Percentiles rank a stretch among this genome's conserved stretches.
Conservation (phyloP, 2,329 filamentous ascomycete genomes). For the Plectosphaerella cucumerina region DNA sequence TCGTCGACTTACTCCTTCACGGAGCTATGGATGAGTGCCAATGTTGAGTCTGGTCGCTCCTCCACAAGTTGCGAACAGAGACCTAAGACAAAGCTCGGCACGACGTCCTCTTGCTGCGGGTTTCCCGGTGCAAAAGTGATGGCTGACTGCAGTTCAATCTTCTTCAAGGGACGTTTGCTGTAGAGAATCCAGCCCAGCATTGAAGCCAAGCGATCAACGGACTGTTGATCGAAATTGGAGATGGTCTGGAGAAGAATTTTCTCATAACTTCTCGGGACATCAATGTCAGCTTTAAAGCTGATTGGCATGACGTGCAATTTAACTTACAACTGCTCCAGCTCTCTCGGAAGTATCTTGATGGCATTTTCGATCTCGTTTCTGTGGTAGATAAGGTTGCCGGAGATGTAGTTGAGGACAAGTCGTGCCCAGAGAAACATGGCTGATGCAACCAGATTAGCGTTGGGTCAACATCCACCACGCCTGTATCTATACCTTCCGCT, state of each 20-base stretch:
- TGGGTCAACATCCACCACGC: background rate
- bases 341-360: constrained; percentile 15
- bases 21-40: constrained; percentile 19
- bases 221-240: constrained; percentile 17
- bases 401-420: constrained; percentile 26
- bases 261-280: constrained; percentile 17
- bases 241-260: constrained; percentile 20
- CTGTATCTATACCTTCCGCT: constrained; percentile 17
- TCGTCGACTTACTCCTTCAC: constrained; percentile 17
- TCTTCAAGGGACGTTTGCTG: constrained; percentile 24
- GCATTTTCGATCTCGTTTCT: constrained; percentile 17
- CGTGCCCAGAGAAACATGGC: constrained; percentile 32
- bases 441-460: constrained; percentile 4
- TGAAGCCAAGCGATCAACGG: constrained; percentile 18
- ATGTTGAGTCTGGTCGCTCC: constrained; percentile 13
- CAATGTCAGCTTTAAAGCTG: background rate
- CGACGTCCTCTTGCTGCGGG: constrained; percentile 7
- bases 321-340: constrained; percentile 19
- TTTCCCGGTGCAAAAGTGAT: constrained; percentile 18
- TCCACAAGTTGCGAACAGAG: constrained; percentile 15
- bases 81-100: constrained; percentile 16
- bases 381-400: constrained; percentile 21
- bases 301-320: background rate
- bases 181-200: constrained; percentile 30
- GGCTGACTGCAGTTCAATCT: constrained; percentile 25